Percentiles rank a stretch among this genome's conserved stretches.
Evolutionary conservation across 2,329 filamentous ascomycete species (phyloP).

Genomic region (Fusarium fracticaudum): DNA sequence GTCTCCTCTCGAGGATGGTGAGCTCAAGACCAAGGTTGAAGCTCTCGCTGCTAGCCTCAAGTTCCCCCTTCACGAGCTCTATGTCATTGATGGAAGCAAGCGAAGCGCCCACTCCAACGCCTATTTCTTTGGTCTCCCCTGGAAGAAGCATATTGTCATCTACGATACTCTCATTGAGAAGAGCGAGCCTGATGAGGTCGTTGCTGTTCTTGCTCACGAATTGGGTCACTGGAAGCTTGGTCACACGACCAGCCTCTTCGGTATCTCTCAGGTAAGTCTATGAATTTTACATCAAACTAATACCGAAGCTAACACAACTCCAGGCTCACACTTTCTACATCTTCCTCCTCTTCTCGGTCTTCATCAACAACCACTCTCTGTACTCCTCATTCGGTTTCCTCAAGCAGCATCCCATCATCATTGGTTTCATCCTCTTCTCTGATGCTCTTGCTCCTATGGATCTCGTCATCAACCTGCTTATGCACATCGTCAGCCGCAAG

Average conservation of each 20-base stretch:
- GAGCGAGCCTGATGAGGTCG: constrained; percentile 89
- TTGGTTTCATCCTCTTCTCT: constrained; percentile 97
- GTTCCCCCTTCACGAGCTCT: constrained; percentile 91
- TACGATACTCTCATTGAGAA: constrained; percentile 98
- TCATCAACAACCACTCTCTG: constrained; percentile 93
- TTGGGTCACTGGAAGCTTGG: constrained; percentile 96
- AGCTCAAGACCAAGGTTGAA: constrained; percentile 89
- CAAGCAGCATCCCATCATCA: constrained; percentile 86
- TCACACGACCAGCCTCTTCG: constrained; percentile 91
- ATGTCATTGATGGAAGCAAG: constrained; percentile 94
- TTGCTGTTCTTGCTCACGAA: constrained; percentile 94
- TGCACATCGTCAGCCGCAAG: constrained; percentile 94
- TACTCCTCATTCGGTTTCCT: constrained; percentile 93
- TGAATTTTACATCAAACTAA: not conserved
- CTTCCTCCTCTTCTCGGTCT: constrained; percentile 95
- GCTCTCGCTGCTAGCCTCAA: constrained; percentile 82
- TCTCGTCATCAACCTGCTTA: constrained; percentile 89
- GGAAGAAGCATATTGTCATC: constrained; percentile 99
- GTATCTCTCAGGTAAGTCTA: constrained; percentile 76
- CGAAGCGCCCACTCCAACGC: constrained; percentile 88
- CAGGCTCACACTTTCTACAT: constrained; percentile 96
- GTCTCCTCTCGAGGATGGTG: constrained; percentile 86
- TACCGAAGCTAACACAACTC: constrained; percentile 41
- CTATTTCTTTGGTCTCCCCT: constrained; percentile 96
- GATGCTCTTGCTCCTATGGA: constrained; percentile 96